Base-by-base conservation (phyloP, 2,329 filamentous ascomycete species). In the Amphichorda felina region DNA sequence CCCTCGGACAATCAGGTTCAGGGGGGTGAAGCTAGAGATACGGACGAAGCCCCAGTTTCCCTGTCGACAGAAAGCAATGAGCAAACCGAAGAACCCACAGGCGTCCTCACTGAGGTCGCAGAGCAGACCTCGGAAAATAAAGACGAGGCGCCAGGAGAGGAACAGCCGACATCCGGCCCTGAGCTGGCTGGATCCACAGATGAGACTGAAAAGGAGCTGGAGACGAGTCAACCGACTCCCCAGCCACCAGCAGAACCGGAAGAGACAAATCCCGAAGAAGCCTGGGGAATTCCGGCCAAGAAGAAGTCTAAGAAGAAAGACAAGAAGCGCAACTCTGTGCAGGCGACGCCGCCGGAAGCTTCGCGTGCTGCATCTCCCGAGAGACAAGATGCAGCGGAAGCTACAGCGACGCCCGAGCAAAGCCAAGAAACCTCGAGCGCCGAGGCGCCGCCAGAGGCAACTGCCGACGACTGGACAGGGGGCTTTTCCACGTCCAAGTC, bases 261-360 rank as follows among this genome's bases (percentile, higher is more conserved):
- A n/a, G 25, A 38, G 13, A 22, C 35, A 3, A 15, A 24, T 24
- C 21, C 21, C 17, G 18, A 33, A 10, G 31, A 21, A 5, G 13
- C 17, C 4, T 14, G 16, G 18, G 31, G 2, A 24, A 33, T 18
- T 14, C 18, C 21, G 4, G 18, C 11, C 18, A 7, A 52, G 40
- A 60, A 56, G 39, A 47, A 24, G 21, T 24, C 50, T 33, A 57
- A 59, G 43, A 57, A 57, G 35, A n/a, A n/a, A n/a, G 57, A 52
- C 30, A 64, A 58, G 50, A 64, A 57, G 35, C 35, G 36, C 33
- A 40, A 46, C 44, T 46, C 46, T 44, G 43, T 33, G 14, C 40
- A 41, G 28, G 19, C 34, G 14, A 28, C 28, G n/a, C 25, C 36
- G n/a, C 22, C 36, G 10, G 40, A 44, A 31, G 21, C 21, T 24